A percentile compares a stretch with the other conserved stretches of the same genome.
Evolutionary conservation across 2,329 filamentous ascomycete genomes (phyloP).

Genomic region (Thelonectria rubi): DNA sequence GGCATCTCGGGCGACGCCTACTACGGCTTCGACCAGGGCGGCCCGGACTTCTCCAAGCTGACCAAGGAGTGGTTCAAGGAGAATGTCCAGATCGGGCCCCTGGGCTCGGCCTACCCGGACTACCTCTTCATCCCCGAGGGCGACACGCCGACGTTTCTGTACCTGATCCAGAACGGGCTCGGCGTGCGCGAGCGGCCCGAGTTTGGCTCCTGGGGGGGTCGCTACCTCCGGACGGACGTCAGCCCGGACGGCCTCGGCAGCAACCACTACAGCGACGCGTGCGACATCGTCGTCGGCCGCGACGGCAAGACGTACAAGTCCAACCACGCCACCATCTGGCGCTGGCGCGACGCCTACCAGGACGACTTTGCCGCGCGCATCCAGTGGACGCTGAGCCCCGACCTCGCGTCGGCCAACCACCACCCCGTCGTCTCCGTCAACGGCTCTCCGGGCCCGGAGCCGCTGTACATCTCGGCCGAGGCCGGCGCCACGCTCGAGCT

Average conservation of each 20-base stretch:
- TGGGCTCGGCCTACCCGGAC: constrained; percentile 57
- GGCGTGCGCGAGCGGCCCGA: constrained; percentile 56
- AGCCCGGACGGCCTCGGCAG: constrained; percentile 32
- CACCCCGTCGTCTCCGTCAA: constrained; percentile 56
- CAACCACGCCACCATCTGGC: constrained; percentile 52
- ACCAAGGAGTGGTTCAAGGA: constrained; percentile 61
- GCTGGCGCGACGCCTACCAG: constrained; percentile 53
- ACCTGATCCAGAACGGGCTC: constrained; percentile 47
- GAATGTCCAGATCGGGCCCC: constrained; percentile 59
- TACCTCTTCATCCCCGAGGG: constrained; percentile 62
- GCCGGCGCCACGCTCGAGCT: constrained; percentile 51
- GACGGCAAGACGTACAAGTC: constrained; percentile 41
- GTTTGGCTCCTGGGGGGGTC: constrained; percentile 60
- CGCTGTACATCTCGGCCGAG: constrained; percentile 52
- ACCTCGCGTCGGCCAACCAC: constrained; percentile 52
- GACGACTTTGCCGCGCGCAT: constrained; percentile 55
- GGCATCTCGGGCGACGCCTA: constrained; percentile 59
- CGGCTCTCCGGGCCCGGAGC: constrained; percentile 50
- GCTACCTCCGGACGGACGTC: constrained; percentile 50
- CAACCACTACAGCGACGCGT: constrained; percentile 44
- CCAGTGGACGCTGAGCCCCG: constrained; percentile 47
- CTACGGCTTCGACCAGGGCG: constrained; percentile 38
- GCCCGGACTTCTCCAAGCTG: constrained; percentile 57
- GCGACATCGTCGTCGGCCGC: constrained; percentile 42
- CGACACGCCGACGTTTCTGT: constrained; percentile 61